A percentile compares a stretch with the other conserved stretches of the same genome.
Conservation (phyloP, 2,329 filamentous ascomycete genomes). For the Arthrobotrys conoides region DNA sequence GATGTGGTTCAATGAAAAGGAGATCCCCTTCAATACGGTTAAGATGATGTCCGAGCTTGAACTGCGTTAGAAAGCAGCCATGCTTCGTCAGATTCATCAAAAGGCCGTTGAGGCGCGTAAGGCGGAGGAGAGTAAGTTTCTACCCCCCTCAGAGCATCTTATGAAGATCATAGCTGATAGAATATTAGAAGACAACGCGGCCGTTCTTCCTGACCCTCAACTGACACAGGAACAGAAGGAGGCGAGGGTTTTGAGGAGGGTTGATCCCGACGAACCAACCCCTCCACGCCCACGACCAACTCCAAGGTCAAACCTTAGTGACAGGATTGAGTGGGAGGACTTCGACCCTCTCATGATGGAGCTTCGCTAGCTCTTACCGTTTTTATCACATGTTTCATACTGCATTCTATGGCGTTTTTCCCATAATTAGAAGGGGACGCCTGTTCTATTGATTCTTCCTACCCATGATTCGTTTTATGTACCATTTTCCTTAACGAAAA, state of each 20-base stretch:
- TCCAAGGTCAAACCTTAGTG: neutral
- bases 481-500: slow-evolving; percentile 1
- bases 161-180: neutral
- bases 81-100: slow-evolving; percentile 43
- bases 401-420: slow-evolving; percentile 9
- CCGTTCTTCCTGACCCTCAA: neutral
- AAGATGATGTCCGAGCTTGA: slow-evolving; percentile 64
- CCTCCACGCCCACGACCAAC: slow-evolving; percentile 37
- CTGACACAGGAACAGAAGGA: slow-evolving; percentile 11
- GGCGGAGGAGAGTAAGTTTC: neutral
- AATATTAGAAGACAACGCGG: neutral
- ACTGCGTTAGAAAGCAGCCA: slow-evolving; percentile 62
- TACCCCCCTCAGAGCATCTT: neutral
- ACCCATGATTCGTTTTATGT: neutral
- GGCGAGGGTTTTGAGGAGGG: slow-evolving; percentile 24
- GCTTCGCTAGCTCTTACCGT: slow-evolving; percentile 36
- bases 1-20: slow-evolving; percentile 56
- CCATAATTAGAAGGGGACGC: neutral
- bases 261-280: slow-evolving; percentile 16
- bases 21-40: slow-evolving; percentile 62
- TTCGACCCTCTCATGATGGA: slow-evolving; percentile 50
- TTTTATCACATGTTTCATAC: neutral
- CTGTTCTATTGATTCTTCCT: neutral
- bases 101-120: slow-evolving; percentile 33
- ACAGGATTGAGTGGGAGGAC: slow-evolving; percentile 24